Conservation (phyloP, 75 land plant species). For the Pinus taeda region DNA sequence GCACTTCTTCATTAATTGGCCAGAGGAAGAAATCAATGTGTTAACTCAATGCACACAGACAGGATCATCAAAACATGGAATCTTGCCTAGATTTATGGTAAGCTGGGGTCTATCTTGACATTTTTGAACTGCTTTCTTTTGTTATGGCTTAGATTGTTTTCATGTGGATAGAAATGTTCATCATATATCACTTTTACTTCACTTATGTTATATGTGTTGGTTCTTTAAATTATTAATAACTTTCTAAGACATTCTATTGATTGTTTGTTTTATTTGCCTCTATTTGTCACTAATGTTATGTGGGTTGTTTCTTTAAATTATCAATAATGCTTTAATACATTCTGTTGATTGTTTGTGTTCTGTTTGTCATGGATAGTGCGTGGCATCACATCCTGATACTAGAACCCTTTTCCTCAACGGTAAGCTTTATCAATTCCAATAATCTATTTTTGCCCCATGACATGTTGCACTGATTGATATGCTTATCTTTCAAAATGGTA, state of each 20-base stretch:
- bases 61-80: too few relatives aligned
- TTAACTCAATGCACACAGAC: too few relatives aligned
- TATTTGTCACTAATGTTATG: conserved; percentile 2
- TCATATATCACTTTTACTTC: background rate
- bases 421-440: conserved; percentile 19
- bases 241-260: background rate
- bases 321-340: background rate
- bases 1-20: too few relatives aligned
- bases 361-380: conserved; percentile 67
- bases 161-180: background rate
- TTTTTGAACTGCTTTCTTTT: background rate
- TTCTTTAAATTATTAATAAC: background rate
- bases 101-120: background rate
- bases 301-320: background rate
- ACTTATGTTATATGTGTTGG: background rate
- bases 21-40: too few relatives aligned
- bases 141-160: background rate
- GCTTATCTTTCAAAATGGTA: background rate
- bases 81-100: too few relatives aligned
- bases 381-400: conserved; percentile 95
- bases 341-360: background rate
- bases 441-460: background rate
- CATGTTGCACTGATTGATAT: background rate
- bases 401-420: conserved; percentile 88
- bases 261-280: conserved; percentile 13